Conservation (phyloP, 257 asterid genomes). For the Solanum paucissectum region DNA sequence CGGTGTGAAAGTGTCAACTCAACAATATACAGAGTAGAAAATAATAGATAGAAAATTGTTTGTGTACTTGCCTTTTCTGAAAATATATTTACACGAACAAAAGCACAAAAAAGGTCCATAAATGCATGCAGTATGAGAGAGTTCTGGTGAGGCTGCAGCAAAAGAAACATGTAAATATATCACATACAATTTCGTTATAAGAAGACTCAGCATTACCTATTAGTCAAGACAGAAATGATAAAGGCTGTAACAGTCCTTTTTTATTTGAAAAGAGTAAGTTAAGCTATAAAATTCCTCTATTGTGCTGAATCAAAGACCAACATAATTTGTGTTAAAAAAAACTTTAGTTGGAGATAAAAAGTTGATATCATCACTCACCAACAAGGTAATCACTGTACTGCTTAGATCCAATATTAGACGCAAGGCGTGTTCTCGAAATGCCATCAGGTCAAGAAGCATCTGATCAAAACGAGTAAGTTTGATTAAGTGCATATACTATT, state of each 20-base stretch:
- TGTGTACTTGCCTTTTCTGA: constrained; percentile 73
- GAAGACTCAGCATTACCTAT: not conserved
- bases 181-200: not conserved
- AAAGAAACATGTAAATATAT: constrained; percentile 12
- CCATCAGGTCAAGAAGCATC: constrained; percentile 98
- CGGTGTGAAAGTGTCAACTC: not conserved
- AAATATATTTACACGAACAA: constrained; percentile 90
- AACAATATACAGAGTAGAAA: not conserved
- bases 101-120: constrained; percentile 98
- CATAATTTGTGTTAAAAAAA: not conserved
- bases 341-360: not conserved
- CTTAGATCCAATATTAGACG: constrained; percentile 95
- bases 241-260: not conserved
- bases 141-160: constrained; percentile 93
- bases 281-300: not conserved
- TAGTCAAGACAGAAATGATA: not conserved
- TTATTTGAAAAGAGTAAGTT: not conserved
- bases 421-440: constrained; percentile 95
- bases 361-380: constrained; percentile 49
- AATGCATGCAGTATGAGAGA: constrained; percentile 93
- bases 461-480: constrained; percentile 31
- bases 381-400: constrained; percentile 94
- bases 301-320: not conserved
- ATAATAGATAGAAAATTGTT: not conserved
- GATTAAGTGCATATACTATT: not conserved